Conservation (phyloP, 441 rosid genomes). For the Brassica balearica region DNA sequence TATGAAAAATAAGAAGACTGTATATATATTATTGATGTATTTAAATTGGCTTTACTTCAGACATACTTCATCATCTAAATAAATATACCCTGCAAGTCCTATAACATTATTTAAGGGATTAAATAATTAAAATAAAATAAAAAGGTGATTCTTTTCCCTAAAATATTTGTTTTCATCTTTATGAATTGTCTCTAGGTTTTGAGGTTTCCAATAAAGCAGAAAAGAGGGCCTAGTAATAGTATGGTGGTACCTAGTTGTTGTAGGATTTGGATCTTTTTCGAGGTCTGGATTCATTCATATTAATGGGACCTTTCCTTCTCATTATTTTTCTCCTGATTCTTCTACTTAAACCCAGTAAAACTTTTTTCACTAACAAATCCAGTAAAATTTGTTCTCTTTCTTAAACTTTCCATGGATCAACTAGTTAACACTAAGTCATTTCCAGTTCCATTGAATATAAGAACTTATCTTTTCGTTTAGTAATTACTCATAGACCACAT, state of each 20-base stretch:
- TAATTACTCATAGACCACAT: slow-evolving; percentile 13
- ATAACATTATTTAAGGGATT: not conserved
- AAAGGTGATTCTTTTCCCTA: slow-evolving; percentile 24
- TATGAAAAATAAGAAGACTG: too few relatives aligned
- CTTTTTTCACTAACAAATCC: not conserved
- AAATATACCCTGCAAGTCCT: too few relatives aligned
- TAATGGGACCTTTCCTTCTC: slow-evolving; percentile 26
- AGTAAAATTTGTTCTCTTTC: not conserved
- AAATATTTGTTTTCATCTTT: slow-evolving; percentile 29
- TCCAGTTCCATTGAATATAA: slow-evolving; percentile 8
- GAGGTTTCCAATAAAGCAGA: slow-evolving; percentile 50
- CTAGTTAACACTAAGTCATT: not conserved
- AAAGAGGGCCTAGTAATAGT: slow-evolving; percentile 46
- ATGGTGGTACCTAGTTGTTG: slow-evolving; percentile 47
- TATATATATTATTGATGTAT: too few relatives aligned
- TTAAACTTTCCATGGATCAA: not conserved
- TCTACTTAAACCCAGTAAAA: not conserved
- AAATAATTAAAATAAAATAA: slow-evolving; percentile 2
- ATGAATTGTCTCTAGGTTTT: slow-evolving; percentile 44
- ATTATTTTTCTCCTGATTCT: not conserved
- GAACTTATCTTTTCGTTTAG: not conserved
- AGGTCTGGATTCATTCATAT: slow-evolving; percentile 17
- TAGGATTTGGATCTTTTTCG: slow-evolving; percentile 46
- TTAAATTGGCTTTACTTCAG: too few relatives aligned
- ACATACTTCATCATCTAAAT: too few relatives aligned